Percentiles rank a stretch among this genome's conserved stretches.
Conservation (phyloP, 1,284 basidiomycete genomes). For the Malassezia sympodialis region DNA sequence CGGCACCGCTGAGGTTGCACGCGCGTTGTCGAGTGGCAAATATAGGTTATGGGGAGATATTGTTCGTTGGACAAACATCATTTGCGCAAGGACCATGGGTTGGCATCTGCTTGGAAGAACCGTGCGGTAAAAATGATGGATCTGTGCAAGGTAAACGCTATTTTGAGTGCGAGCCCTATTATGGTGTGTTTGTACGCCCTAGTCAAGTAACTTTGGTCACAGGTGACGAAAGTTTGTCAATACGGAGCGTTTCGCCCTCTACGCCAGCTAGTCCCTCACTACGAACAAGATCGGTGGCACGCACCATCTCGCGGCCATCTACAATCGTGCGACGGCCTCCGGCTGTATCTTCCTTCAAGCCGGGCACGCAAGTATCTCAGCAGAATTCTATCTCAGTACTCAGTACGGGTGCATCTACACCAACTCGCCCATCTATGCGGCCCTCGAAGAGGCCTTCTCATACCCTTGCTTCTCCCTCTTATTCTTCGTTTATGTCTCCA, state of each 20-base stretch:
- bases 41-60: constrained; percentile 67
- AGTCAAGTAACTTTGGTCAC: constrained; percentile 61
- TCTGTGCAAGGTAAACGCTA: constrained; percentile 71
- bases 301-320: not conserved
- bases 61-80: constrained; percentile 70
- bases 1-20: constrained; percentile 31
- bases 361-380: not conserved
- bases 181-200: constrained; percentile 83
- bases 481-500: not conserved
- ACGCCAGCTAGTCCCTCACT: not conserved
- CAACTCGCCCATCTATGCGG: not conserved
- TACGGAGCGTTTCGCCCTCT: not conserved
- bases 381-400: not conserved
- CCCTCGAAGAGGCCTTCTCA: not conserved
- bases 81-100: constrained; percentile 89
- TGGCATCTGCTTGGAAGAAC: constrained; percentile 68
- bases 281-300: not conserved
- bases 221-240: not conserved
- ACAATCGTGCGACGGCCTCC: not conserved
- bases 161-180: constrained; percentile 65
- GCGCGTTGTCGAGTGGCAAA: constrained; percentile 32
- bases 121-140: constrained; percentile 89
- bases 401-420: not conserved
- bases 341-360: not conserved
- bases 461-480: not conserved